phyloP scores from a whole-genome alignment of 1,284 basidiomycete species.

The Ustilago bromivora region DNA sequence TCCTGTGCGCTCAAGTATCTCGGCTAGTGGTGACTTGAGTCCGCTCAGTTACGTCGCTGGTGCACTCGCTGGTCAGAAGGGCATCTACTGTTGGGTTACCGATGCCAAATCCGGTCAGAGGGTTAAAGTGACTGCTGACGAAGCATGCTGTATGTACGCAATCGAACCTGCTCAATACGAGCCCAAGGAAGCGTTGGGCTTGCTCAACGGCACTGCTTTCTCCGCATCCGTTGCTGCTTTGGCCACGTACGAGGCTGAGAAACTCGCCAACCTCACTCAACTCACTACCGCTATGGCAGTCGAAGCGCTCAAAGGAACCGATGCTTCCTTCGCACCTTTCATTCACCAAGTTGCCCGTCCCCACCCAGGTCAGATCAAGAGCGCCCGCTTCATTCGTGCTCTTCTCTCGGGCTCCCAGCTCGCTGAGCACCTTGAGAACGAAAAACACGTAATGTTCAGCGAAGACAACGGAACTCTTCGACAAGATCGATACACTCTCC shows the following conservation, averaged over 20 bases:
- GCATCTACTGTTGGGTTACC: constrained; percentile 53
- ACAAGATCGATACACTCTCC: constrained; percentile 82
- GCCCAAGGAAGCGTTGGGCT: constrained; percentile 78
- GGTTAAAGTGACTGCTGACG: constrained; percentile 40
- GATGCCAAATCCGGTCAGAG: constrained; percentile 35
- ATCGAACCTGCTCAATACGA: constrained; percentile 79
- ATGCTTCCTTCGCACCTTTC: constrained; percentile 72
- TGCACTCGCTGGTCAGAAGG: constrained; percentile 56
- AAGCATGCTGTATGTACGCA: constrained; percentile 72
- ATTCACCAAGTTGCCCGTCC: constrained; percentile 82
- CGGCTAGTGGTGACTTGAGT: constrained; percentile 77
- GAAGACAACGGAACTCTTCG: constrained; percentile 79
- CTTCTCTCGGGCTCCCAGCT: constrained; percentile 78
- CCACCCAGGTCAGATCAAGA: constrained; percentile 82
- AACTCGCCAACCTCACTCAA: constrained; percentile 79
- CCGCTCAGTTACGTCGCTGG: constrained; percentile 77
- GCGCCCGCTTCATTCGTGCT: constrained; percentile 43
- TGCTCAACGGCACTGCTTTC: constrained; percentile 84
- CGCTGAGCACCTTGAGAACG: constrained; percentile 75
- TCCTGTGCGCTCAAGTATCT: constrained; percentile 85
- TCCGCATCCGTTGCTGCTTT: constrained; percentile 73
- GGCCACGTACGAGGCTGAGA: constrained; percentile 79
- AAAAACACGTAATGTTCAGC: constrained; percentile 75
- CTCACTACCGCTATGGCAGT: constrained; percentile 85
- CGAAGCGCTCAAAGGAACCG: constrained; percentile 73